Evolutionary conservation across 805 yeast species (phyloP).

Genomic region (Ogataea pignaliae): DNA sequence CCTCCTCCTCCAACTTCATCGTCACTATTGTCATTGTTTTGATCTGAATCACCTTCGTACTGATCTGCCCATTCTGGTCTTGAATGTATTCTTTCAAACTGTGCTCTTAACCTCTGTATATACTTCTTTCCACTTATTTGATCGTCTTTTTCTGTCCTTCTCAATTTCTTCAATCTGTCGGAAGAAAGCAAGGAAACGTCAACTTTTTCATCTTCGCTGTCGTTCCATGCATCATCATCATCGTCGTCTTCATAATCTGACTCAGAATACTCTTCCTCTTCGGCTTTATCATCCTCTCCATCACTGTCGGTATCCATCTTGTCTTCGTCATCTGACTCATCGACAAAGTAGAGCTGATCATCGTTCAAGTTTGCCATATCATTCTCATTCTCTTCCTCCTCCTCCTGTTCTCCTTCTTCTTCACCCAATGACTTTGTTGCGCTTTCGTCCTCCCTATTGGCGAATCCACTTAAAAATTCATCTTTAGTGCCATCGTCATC

Average conservation of each 20-base stretch:
- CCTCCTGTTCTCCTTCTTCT: slow-evolving; percentile 25
- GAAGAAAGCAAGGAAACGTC: slow-evolving; percentile 54
- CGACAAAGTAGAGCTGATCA: slow-evolving; percentile 52
- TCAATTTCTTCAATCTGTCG: slow-evolving; percentile 65
- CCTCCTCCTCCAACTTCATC: slow-evolving; percentile 13
- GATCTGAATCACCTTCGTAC: slow-evolving; percentile 52
- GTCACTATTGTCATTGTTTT: slow-evolving; percentile 18
- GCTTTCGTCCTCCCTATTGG: slow-evolving; percentile 41
- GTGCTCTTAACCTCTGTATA: slow-evolving; percentile 44
- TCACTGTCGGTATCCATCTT: slow-evolving; percentile 31
- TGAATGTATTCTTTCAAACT: slow-evolving; percentile 69
- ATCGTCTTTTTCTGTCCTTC: slow-evolving; percentile 44
- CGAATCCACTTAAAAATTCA: slow-evolving; percentile 35
- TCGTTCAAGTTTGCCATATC: slow-evolving; percentile 36
- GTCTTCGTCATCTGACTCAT: slow-evolving; percentile 36
- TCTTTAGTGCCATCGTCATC: slow-evolving; percentile 33
- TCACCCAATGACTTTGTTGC: slow-evolving; percentile 18
- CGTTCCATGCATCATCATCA: slow-evolving; percentile 65
- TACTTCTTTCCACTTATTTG: slow-evolving; percentile 31
- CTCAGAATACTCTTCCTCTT: slow-evolving; percentile 25
- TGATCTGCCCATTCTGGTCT: slow-evolving; percentile 77
- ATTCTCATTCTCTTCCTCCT: slow-evolving; percentile 30
- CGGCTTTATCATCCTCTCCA: neutral
- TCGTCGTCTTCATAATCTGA: slow-evolving; percentile 27
- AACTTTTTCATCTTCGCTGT: slow-evolving; percentile 83